phyloP scores from a whole-genome alignment of 306 rosid genomes.

The Mucuna pruriens region DNA sequence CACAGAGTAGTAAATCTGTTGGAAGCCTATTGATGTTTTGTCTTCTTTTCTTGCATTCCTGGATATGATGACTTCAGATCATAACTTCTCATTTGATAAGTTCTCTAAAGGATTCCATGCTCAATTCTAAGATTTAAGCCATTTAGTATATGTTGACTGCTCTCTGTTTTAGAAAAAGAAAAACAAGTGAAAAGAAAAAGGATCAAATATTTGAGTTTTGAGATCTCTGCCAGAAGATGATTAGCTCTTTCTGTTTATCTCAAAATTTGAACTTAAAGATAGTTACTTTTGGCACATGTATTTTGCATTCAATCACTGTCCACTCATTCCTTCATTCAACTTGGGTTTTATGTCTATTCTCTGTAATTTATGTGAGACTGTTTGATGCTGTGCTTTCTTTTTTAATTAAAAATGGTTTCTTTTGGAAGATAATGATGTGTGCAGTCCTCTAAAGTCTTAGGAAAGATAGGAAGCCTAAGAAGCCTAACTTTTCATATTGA shows the following conservation, averaged over 20 bases:
- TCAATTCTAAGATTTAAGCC: not conserved
- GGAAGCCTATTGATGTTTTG: not conserved
- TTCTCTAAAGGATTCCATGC: not conserved
- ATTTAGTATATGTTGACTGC: not conserved
- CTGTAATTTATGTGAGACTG: not conserved
- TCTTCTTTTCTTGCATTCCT: not conserved
- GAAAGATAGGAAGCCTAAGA: not conserved
- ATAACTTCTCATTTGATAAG: not conserved
- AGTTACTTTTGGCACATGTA: not conserved
- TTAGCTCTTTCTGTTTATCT: not conserved
- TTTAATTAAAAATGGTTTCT: slow-evolving; percentile 8
- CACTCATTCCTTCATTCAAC: not conserved
- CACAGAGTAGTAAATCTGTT: not conserved
- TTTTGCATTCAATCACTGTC: not conserved
- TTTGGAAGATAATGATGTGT: slow-evolving; percentile 6
- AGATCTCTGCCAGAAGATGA: not conserved
- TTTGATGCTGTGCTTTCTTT: not conserved
- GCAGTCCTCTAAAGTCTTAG: not conserved
- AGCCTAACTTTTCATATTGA: not conserved
- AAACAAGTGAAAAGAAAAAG: not conserved
- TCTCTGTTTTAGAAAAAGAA: not conserved
- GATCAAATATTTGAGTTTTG: not conserved
- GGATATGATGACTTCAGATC: not conserved
- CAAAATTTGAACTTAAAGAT: not conserved
- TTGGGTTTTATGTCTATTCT: slow-evolving; percentile 3